Base-by-base conservation (phyloP, 2,329 filamentous ascomycete species). In the Colletotrichum melonis region DNA sequence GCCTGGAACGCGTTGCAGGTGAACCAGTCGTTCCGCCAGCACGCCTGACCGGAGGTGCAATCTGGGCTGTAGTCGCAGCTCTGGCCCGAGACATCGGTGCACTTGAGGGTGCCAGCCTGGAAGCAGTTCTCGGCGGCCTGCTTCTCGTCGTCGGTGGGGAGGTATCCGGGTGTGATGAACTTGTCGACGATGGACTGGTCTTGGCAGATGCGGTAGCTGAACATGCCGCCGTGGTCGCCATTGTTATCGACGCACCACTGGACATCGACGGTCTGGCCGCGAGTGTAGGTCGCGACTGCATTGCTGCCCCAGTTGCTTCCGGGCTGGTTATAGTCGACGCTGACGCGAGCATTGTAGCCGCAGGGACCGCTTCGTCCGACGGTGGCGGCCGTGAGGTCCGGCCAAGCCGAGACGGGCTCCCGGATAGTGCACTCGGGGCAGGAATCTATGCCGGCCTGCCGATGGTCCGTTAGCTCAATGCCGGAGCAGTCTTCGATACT, bases 201-300 rank as follows among this genome's bases (percentile, higher is more conserved):
- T 74, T 87, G 83, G 76, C 87, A 89, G 74, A 89, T 85, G 11
- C 88, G 86, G 78, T 88, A 89, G 75, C 79, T 83, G 78, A 88
- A 89, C 87, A 89, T 89, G 78, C 87, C 88, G 30, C 87, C 87
- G 74, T 89, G 88, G 75, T 89, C 87, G 0, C 88, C 88, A 75
- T 89, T 89, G 78, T 88, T 80, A 76, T 90, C 88, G 22, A 89
- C 83, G 65, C 88, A 89, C 88, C 88, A 89, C 77, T 88, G 80
- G 0, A 89, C 87, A 28, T 87, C 84, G 28, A 89, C 78, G 0
- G 83, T 78, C 11, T 88, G 80, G 0, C 87, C 88, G 0, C 84
- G 79, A 0, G 79, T 78, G 78, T 88, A 89, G 1, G 83, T 86
- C 2, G 78, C 83, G 0, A 88, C 85, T 0, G 83, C 79, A 0